phyloP scores from a whole-genome alignment of 2,329 filamentous ascomycete genomes.

The Fusarium beomiforme region DNA sequence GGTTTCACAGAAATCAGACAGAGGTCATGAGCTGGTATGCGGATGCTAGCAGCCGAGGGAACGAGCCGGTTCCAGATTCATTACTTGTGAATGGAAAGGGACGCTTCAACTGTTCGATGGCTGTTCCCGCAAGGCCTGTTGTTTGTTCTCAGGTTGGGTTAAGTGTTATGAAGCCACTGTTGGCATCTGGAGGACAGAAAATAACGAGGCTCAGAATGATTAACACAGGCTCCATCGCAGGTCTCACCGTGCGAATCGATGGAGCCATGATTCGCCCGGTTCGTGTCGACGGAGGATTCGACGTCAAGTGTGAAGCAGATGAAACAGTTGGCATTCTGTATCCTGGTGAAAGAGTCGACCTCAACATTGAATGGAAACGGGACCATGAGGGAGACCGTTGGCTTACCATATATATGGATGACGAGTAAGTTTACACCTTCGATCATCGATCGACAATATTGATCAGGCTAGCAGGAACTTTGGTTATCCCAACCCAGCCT shows the following conservation, averaged over 20 bases:
- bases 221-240: neutral
- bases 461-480: neutral
- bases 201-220: neutral
- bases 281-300: neutral
- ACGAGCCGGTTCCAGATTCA: slow-evolving; percentile 10
- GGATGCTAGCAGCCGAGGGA: slow-evolving; percentile 3
- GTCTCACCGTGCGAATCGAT: neutral
- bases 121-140: neutral
- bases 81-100: neutral
- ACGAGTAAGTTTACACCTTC: neutral
- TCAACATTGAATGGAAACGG: neutral
- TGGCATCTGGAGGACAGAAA: accelerated
- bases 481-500: neutral
- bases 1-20: neutral
- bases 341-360: slow-evolving; percentile 1
- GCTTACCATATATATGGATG: neutral
- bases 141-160: neutral
- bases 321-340: neutral
- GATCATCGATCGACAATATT: neutral
- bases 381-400: accelerated
- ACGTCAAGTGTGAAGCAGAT: accelerated
- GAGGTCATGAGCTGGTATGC: slow-evolving; percentile 2
- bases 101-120: slow-evolving; percentile 2
- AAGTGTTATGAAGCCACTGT: neutral
- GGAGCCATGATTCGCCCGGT: neutral